Evolutionary conservation across 352 stramenopile genomes (phyloP).

Genomic region (Pythium monospermum): DNA sequence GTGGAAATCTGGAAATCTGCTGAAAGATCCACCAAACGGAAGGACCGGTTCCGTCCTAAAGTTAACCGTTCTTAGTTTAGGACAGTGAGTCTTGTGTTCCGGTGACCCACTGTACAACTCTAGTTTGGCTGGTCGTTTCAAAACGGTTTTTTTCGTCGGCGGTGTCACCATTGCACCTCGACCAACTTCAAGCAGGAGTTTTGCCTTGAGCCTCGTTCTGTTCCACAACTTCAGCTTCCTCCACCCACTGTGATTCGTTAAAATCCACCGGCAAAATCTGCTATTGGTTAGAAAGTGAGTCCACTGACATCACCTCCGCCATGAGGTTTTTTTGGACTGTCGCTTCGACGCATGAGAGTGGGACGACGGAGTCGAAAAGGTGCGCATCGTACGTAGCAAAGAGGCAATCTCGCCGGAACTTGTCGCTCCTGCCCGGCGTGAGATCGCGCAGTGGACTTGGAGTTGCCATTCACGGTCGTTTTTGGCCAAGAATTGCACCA

Average conservation of each 20-base stretch:
- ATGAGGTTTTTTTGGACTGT: slow-evolving; percentile 21
- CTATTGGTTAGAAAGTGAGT: slow-evolving; percentile 8
- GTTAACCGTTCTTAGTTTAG: not conserved
- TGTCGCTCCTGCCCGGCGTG: slow-evolving; percentile 7
- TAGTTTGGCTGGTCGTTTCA: slow-evolving; percentile 21
- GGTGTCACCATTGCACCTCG: slow-evolving; percentile 45
- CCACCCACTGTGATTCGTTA: slow-evolving; percentile 4
- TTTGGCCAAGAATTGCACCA: too few species aligned
- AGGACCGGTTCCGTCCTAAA: not conserved
- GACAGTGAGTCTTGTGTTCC: not conserved
- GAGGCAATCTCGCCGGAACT: slow-evolving; percentile 22
- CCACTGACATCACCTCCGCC: not conserved
- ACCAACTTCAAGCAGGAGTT: slow-evolving; percentile 46
- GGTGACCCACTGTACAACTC: not conserved
- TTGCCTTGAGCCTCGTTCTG: too few species aligned
- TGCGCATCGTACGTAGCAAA: not conserved
- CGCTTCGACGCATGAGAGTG: too few species aligned
- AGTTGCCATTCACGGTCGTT: too few species aligned
- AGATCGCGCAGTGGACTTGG: not conserved
- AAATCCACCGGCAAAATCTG: not conserved
- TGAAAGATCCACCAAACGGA: not conserved
- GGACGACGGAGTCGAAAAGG: too few species aligned
- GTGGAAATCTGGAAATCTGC: not conserved
- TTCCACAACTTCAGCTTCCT: not conserved
- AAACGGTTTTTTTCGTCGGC: slow-evolving; percentile 43